These are phyloP conservation scores for Trypanosoma grayi DNA, from an alignment of 208 protist species.

Conservation along the genomic window DNA sequence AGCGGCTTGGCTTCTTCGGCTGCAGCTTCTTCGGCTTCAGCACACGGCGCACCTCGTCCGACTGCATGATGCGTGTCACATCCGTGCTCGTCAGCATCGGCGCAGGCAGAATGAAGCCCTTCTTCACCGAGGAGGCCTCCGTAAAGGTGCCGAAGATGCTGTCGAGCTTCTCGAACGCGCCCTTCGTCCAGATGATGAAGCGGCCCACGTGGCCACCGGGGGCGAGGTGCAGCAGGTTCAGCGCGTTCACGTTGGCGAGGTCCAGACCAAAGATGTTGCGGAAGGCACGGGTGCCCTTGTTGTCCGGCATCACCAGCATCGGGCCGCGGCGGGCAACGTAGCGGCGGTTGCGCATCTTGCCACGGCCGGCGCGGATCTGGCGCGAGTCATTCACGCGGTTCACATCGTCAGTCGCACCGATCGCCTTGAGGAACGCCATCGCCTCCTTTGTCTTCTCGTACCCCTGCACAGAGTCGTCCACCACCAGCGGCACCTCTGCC, in stretches of 20 bases:
- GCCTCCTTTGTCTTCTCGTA: slow-evolving; percentile 97
- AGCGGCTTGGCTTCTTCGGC: slow-evolving; percentile 50
- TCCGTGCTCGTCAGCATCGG: slow-evolving; percentile 76
- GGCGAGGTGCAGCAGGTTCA: slow-evolving; percentile 99
- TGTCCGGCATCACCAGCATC: slow-evolving; percentile 95
- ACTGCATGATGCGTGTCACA: slow-evolving; percentile 82
- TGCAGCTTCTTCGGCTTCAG: slow-evolving; percentile 78
- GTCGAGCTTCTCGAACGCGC: slow-evolving; percentile 97
- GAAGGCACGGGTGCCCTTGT: slow-evolving; percentile 91
- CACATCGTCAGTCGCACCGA: slow-evolving; percentile 95
- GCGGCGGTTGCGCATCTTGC: slow-evolving; percentile 98
- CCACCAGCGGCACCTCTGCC: slow-evolving; percentile 96
- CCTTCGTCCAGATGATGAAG: slow-evolving; percentile 99
- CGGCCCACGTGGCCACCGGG: slow-evolving; percentile 99
- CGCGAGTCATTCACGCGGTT: slow-evolving; percentile 89
- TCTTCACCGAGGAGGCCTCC: slow-evolving; percentile 86
- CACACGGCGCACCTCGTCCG: slow-evolving; percentile 74
- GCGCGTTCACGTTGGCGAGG: slow-evolving; percentile 84
- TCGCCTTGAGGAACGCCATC: slow-evolving; percentile 89
- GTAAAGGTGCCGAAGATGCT: slow-evolving; percentile 94
- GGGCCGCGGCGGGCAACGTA: slow-evolving; percentile 94
- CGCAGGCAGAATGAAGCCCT: slow-evolving; percentile 64
- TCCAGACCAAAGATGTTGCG: slow-evolving; percentile 98
- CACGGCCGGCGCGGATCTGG: slow-evolving; percentile 92
- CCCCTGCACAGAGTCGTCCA: slow-evolving; percentile 87